These are phyloP conservation scores for Geotrichum klebahnii DNA, from an alignment of 1,139 yeast species.

Conservation along the genomic window DNA sequence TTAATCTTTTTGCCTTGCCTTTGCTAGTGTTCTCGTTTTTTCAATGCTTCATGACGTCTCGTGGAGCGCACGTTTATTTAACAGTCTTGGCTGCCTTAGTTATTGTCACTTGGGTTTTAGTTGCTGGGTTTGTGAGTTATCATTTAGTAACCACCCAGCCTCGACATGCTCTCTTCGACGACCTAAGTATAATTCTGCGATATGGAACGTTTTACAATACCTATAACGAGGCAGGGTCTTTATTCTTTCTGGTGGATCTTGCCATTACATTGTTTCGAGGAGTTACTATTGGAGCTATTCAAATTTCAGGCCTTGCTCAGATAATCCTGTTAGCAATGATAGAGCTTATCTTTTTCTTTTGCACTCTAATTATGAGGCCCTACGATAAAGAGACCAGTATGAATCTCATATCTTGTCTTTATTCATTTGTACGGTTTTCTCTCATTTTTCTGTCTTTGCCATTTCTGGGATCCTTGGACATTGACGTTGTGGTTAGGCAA, in stretches of 20 bases:
- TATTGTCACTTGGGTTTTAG: constrained; percentile 31
- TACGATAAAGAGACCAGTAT: constrained; percentile 35
- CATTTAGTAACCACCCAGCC: constrained; percentile 25
- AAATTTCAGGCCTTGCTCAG: constrained; percentile 40
- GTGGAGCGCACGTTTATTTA: constrained; percentile 24
- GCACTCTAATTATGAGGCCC: constrained; percentile 32
- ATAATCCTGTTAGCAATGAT: constrained; percentile 34
- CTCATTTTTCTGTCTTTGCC: constrained; percentile 35
- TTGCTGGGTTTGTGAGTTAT: constrained; percentile 27
- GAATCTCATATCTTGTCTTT: constrained; percentile 30
- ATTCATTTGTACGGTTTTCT: constrained; percentile 31
- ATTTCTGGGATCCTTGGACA: constrained; percentile 31
- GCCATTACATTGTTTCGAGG: constrained; percentile 33
- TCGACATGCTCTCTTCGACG: constrained; percentile 29
- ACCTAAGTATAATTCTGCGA: constrained; percentile 30
- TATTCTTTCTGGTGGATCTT: constrained; percentile 30
- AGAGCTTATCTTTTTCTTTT: constrained; percentile 33
- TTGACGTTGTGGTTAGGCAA: constrained; percentile 30
- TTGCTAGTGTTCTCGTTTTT: constrained; percentile 35
- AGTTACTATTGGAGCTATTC: constrained; percentile 38
- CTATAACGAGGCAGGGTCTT: constrained; percentile 27
- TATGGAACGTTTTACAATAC: constrained; percentile 38
- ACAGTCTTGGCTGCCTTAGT: constrained; percentile 34
- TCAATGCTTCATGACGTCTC: constrained; percentile 33
- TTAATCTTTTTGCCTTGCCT: constrained; percentile 36